phyloP scores from a whole-genome alignment of 257 asterid genomes.

The Galeopsis tetrahit region DNA sequence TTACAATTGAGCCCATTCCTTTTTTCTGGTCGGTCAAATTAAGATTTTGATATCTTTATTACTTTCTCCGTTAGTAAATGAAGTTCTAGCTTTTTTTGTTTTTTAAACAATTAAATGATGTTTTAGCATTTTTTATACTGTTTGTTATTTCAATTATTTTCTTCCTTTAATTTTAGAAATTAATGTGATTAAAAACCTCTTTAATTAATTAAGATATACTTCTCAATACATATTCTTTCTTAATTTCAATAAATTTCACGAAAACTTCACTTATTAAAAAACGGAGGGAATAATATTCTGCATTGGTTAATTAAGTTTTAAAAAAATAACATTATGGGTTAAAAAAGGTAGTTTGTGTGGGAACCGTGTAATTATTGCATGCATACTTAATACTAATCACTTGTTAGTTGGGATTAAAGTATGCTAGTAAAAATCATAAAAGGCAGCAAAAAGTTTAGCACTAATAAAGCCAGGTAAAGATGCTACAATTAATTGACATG shows the following conservation, averaged over 20 bases:
- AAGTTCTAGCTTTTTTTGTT: no score
- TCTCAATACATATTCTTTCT: no score
- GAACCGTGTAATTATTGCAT: slow-evolving; percentile 21
- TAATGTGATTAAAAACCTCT: no score
- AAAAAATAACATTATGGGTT: neutral
- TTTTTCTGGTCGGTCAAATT: neutral
- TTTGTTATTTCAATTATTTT: no score
- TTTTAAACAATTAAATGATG: no score
- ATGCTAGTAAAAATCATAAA: slow-evolving; percentile 11
- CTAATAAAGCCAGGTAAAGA: neutral
- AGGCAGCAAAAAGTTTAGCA: slow-evolving; percentile 21
- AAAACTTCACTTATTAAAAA: no score
- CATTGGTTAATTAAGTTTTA: neutral
- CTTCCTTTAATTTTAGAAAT: no score
- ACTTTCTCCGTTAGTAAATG: no score
- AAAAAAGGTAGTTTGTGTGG: slow-evolving; percentile 10
- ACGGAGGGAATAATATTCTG: neutral
- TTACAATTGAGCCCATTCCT: neutral
- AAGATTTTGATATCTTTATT: neutral
- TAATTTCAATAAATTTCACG: no score
- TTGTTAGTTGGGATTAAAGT: slow-evolving; percentile 25
- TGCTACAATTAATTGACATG: slow-evolving; percentile 12
- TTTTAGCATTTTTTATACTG: no score
- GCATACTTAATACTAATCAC: slow-evolving; percentile 24
- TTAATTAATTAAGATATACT: no score